These are phyloP conservation scores for Plectosphaerella plurivora DNA, from an alignment of 2,329 filamentous ascomycete species.

Conservation along the genomic window DNA sequence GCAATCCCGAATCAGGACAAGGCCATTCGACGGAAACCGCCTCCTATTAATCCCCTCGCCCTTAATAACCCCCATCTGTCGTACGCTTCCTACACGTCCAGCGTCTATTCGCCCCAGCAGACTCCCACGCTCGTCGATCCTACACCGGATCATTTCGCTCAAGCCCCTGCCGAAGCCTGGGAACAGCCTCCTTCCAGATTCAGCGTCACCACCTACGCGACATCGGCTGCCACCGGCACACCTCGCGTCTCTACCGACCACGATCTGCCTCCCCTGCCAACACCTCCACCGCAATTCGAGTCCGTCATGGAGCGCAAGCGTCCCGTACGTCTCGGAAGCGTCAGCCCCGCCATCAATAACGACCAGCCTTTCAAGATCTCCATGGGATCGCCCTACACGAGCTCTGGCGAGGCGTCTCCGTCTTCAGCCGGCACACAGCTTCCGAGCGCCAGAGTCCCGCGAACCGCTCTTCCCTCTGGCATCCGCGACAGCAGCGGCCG, in stretches of 20 bases:
- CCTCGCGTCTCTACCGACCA: conserved; percentile 31
- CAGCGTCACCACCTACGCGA: conserved; percentile 59
- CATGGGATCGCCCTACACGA: conserved; percentile 26
- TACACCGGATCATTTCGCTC: background rate
- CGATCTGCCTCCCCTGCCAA: conserved; percentile 30
- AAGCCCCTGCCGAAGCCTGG: conserved; percentile 32
- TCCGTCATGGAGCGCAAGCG: conserved; percentile 35
- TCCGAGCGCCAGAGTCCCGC: conserved; percentile 7
- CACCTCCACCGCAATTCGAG: conserved; percentile 24
- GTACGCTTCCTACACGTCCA: conserved; percentile 20
- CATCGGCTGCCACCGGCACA: conserved; percentile 39
- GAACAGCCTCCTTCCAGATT: conserved; percentile 56
- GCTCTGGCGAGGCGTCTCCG: conserved; percentile 8
- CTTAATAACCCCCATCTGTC: conserved; percentile 5
- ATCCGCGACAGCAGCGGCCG: conserved; percentile 7
- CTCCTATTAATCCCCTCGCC: conserved; percentile 20
- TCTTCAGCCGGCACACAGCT: conserved; percentile 4
- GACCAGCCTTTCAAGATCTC: conserved; percentile 26
- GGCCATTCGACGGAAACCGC: conserved; percentile 42
- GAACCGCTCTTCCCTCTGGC: conserved; percentile 1
- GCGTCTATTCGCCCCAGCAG: conserved; percentile 21
- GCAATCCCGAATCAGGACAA: conserved; percentile 16
- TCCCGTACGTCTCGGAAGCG: conserved; percentile 22
- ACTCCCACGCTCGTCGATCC: background rate
- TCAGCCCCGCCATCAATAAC: conserved; percentile 7